Evolutionary conservation across 148 eudicot genomes (phyloP).

Genomic region (Vaccinium macrocarpon): DNA sequence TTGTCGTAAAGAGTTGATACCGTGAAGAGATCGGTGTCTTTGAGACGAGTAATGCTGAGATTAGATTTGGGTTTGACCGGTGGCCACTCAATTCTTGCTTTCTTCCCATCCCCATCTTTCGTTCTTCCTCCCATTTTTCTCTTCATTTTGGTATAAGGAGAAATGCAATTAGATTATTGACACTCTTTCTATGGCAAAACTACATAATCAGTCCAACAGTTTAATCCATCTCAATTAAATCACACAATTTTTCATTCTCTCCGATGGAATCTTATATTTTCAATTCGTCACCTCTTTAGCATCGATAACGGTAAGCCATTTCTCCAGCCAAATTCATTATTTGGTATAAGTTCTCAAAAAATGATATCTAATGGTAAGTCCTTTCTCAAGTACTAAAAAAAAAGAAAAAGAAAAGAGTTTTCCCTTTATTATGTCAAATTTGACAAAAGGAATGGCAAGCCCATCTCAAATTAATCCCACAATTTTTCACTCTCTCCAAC

Average conservation of each 20-base stretch:
- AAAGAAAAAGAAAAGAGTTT: too few species aligned
- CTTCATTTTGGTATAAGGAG: conserved; percentile 16
- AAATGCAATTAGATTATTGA: background rate
- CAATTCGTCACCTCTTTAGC: background rate
- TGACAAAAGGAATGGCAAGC: too few species aligned
- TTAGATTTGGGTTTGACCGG: conserved; percentile 59
- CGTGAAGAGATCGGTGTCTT: conserved; percentile 67
- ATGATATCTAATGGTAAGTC: too few species aligned
- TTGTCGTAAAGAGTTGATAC: conserved; percentile 26
- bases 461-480: background rate
- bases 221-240: background rate
- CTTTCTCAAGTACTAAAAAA: too few species aligned
- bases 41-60: conserved; percentile 57
- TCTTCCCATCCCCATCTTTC: conserved; percentile 32
- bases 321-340: too few species aligned
- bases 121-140: conserved; percentile 48
- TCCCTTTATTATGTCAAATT: background rate
- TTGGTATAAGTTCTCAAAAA: too few species aligned
- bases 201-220: background rate
- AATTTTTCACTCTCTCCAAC: background rate
- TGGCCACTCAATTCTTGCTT: conserved; percentile 56
- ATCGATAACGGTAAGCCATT: background rate
- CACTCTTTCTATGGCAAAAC: background rate
- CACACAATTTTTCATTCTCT: background rate
- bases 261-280: too few species aligned